Base-by-base conservation (phyloP, 495 filamentous ascomycete species). In the Neurospora pannonica region DNA sequence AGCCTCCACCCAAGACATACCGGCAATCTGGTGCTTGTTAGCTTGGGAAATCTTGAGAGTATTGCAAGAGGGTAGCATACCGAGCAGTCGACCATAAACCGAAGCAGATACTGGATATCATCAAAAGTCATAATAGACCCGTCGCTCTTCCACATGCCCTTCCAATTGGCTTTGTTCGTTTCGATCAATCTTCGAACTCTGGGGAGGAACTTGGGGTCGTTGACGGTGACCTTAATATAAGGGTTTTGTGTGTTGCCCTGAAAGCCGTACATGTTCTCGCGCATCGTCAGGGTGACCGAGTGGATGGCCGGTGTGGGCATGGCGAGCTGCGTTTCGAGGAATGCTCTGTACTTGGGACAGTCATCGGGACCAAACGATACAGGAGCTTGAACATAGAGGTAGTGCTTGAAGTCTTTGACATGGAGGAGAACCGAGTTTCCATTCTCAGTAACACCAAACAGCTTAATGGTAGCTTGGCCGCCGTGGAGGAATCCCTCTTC, bases 1-100 rank as follows among this genome's bases (percentile, higher is more conserved):
- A 10, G 91, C 94, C 82, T 97, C 93, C 2, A 98, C 94, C 96
- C 96, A 99, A 4, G 94, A 94, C 96, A 99, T 99, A 48, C 96
- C 96, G 24, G 91, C 86, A 43, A 99, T 91, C 87, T 92, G 77
- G 13, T 67, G 13, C 34, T 39, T 34, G 15, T 75, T 69, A 77
- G 75, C 39, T 82, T 72, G 81, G 75, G 71, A 71, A 6, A 54
- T 28, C 54, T 21, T 38, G 11, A 8, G 34, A 15, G 11, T 11
- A 37, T 2, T 21, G 37, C 37, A 21, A 67, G 43, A 19, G 37
- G 1, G 40, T 11, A 4, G 75, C 86, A 72, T 82, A 93, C 89
- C 74, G 93, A 91, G 70, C 91, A 93, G 80, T 99, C 96, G 71
- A 99, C 95, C 96, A 99, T 98, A 82, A 98, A 98, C 75, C 96